These are phyloP conservation scores for Hericium erinaceus DNA, from an alignment of 768 basidiomycete species.

Conservation along the genomic window DNA sequence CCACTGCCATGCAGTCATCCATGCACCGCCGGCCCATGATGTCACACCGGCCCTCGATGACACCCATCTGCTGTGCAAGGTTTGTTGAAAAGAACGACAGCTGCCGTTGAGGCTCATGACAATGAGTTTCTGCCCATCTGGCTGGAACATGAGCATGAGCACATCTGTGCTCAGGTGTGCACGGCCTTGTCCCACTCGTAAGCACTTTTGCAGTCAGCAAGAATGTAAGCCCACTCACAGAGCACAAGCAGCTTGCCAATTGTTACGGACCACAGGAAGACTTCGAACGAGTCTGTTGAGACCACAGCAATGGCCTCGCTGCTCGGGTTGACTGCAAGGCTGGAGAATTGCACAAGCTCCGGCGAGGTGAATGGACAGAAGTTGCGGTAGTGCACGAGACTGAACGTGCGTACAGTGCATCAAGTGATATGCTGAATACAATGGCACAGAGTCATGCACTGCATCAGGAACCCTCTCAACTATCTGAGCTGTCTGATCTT, in stretches of 20 bases:
- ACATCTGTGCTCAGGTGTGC: conserved; percentile 78
- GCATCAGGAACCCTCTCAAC: no score
- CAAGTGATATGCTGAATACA: conserved; percentile 84
- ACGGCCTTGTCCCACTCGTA: conserved; percentile 93
- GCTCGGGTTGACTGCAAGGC: conserved; percentile 88
- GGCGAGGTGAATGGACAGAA: conserved; percentile 98
- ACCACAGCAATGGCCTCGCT: conserved; percentile 97
- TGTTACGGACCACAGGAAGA: conserved; percentile 97
- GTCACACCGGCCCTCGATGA: conserved; percentile 91
- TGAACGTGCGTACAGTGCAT: conserved; percentile 95
- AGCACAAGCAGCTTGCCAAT: conserved; percentile 90
- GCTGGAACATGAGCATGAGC: conserved; percentile 84
- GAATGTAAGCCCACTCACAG: conserved; percentile 81
- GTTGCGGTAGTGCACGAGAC: conserved; percentile 93
- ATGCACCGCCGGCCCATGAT: conserved; percentile 87
- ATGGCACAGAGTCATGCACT: conserved; percentile 25
- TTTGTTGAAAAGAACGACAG: conserved; percentile 85
- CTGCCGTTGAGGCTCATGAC: conserved; percentile 86
- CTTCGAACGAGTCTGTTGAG: conserved; percentile 89
- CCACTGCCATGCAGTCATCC: conserved; percentile 83
- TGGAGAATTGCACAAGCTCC: conserved; percentile 94
- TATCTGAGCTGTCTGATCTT: no score
- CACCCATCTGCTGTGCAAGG: conserved; percentile 73
- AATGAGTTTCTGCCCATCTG: conserved; percentile 88
- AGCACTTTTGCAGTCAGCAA: conserved; percentile 83